phyloP scores from a whole-genome alignment of 306 rosid genomes.

The Oxytropis ochrocephala region DNA sequence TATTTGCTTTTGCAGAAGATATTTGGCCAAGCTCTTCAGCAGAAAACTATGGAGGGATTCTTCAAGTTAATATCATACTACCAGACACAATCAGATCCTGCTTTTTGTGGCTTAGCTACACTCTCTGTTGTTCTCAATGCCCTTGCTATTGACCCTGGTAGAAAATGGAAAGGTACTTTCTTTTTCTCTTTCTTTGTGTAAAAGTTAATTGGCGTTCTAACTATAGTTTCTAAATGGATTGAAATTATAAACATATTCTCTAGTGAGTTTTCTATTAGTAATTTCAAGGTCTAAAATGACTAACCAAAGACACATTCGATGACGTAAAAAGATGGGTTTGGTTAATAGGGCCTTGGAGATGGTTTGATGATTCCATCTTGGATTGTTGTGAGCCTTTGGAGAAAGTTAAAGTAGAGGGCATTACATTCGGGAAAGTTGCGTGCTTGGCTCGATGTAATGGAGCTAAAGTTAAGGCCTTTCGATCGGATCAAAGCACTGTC shows the following conservation, averaged over 20 bases:
- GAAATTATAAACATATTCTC: no score
- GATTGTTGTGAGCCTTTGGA: conserved; percentile 89
- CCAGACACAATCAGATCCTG: conserved; percentile 95
- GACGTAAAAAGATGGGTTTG: background rate
- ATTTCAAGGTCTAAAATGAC: no score
- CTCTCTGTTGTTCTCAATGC: conserved; percentile 86
- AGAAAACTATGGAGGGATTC: conserved; percentile 78
- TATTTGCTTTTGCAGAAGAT: conserved; percentile 32
- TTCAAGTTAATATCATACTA: conserved; percentile 80
- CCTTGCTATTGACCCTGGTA: conserved; percentile 88
- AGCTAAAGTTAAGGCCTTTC: conserved; percentile 62
- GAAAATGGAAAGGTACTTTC: conserved; percentile 88
- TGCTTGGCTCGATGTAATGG: conserved; percentile 92
- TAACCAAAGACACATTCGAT: no score
- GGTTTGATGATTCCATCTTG: conserved; percentile 95
- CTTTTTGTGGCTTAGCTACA: conserved; percentile 75
- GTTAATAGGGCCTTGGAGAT: conserved; percentile 85
- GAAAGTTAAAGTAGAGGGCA: conserved; percentile 59
- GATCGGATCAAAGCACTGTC: conserved; percentile 43
- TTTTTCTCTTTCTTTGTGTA: background rate
- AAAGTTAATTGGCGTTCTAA: no score
- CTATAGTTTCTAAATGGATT: no score
- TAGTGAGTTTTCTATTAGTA: no score
- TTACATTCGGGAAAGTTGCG: conserved; percentile 85
- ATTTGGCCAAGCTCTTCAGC: conserved; percentile 56